phyloP scores from a whole-genome alignment of 1,284 basidiomycete species.

The Sporisorium iseilematis-ciliati region DNA sequence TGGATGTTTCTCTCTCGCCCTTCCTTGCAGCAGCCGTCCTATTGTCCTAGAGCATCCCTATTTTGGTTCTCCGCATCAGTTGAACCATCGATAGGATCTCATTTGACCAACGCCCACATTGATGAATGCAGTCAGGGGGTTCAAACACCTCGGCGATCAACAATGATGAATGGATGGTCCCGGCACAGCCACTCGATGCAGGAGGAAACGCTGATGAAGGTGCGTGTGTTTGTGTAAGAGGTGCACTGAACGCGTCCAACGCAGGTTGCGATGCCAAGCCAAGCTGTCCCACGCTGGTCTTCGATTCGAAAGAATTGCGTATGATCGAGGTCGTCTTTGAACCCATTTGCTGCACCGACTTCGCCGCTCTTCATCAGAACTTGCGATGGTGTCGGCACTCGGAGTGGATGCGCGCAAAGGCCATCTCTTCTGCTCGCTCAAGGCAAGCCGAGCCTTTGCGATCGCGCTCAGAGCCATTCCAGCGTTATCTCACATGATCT shows the following conservation, averaged over 20 bases:
- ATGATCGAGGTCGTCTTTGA: neutral
- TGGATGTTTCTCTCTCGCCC: neutral
- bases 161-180: neutral
- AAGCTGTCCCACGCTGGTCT: neutral
- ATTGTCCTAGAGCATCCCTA: neutral
- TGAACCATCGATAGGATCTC: too few relatives aligned
- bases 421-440: neutral
- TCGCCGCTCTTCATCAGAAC: neutral
- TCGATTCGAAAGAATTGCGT: neutral
- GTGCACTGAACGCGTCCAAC: neutral
- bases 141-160: neutral
- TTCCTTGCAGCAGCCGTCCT: neutral
- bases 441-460: neutral
- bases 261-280: neutral
- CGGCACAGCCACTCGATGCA: neutral
- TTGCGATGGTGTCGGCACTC: neutral
- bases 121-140: too few relatives aligned
- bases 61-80: too few relatives aligned
- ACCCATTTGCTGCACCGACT: neutral
- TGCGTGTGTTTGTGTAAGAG: neutral
- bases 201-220: neutral
- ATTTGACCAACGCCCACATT: too few relatives aligned
- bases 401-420: neutral
- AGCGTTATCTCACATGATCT: conserved; percentile 1
- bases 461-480: neutral